phyloP scores from a whole-genome alignment of 495 filamentous ascomycete genomes.

The Symbiotaphrina buchneri region DNA sequence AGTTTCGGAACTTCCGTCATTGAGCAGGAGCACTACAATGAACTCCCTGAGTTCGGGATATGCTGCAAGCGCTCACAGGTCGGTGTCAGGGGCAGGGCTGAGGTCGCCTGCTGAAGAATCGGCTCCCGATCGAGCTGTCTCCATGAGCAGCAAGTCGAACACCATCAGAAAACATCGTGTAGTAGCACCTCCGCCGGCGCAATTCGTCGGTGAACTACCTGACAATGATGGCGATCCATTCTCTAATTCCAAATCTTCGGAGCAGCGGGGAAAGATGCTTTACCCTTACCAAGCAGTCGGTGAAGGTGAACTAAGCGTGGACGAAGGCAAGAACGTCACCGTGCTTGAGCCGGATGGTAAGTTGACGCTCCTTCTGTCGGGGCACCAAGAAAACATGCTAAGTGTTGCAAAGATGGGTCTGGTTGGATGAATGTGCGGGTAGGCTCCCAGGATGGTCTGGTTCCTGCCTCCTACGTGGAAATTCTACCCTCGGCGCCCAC shows the following conservation, averaged over 20 bases:
- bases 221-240: constrained; percentile 9
- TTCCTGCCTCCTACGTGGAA: constrained; percentile 68
- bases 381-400: not conserved
- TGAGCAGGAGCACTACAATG: constrained; percentile 77
- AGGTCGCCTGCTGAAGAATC: constrained; percentile 23
- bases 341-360: constrained; percentile 81
- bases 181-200: constrained; percentile 66
- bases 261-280: constrained; percentile 67
- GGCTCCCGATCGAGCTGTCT: constrained; percentile 7
- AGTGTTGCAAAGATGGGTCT: constrained; percentile 41
- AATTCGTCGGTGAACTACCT: constrained; percentile 48
- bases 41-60: constrained; percentile 82
- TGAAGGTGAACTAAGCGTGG: constrained; percentile 58
- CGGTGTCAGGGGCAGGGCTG: constrained; percentile 30
- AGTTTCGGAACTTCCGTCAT: constrained; percentile 20
- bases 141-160: constrained; percentile 15
- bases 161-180: constrained; percentile 35
- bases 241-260: constrained; percentile 10
- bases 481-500: constrained; percentile 19
- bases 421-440: constrained; percentile 74
- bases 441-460: constrained; percentile 51
- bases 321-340: constrained; percentile 50
- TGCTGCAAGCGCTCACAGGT: constrained; percentile 54
- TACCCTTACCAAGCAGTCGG: constrained; percentile 64
- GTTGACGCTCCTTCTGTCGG: constrained; percentile 9